Evolutionary conservation across 352 stramenopile species (phyloP).

Genomic region (Phytopythium chamaehyphon): DNA sequence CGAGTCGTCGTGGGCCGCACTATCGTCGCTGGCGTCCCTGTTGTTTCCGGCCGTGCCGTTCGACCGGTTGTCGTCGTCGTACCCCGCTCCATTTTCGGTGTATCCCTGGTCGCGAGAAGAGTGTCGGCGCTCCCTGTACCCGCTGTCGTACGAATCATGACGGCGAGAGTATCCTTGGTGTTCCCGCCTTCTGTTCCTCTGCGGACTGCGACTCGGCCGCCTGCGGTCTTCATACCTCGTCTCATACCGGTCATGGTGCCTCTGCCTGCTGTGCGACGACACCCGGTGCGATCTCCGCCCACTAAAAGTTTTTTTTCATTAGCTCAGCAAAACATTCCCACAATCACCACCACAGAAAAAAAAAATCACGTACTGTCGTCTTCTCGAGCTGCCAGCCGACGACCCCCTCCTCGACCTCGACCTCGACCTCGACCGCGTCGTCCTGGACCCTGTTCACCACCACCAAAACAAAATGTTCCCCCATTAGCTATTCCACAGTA

Average conservation of each 20-base stretch:
- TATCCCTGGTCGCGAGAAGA: constrained; percentile 11
- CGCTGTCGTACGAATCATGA: constrained; percentile 25
- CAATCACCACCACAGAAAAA: constrained; percentile 4
- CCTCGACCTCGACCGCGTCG: constrained; percentile 2
- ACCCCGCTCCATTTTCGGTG: constrained; percentile 8
- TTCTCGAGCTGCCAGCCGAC: constrained; percentile 18
- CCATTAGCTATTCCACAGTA: too few species aligned
- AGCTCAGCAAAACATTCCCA: too few species aligned
- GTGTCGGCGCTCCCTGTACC: not conserved
- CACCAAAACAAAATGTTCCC: too few species aligned
- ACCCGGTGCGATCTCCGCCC: constrained; percentile 12
- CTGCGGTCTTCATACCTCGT: not conserved
- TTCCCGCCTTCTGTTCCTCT: constrained; percentile 4
- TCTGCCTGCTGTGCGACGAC: constrained; percentile 15
- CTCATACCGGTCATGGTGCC: constrained; percentile 14
- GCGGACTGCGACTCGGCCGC: not conserved
- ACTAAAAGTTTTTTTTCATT: constrained; percentile 9
- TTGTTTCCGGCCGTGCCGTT: constrained; percentile 2
- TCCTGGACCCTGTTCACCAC: constrained; percentile 1
- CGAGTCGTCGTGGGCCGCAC: constrained; percentile 74
- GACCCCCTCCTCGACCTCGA: constrained; percentile 13
- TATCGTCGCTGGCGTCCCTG: constrained; percentile 69
- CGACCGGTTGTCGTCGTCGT: constrained; percentile 10
- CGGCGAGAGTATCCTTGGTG: constrained; percentile 19
- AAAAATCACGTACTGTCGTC: constrained; percentile 14